Evolutionary conservation across 352 stramenopile genomes (phyloP).

Genomic region (Aphanomyces euteiches): DNA sequence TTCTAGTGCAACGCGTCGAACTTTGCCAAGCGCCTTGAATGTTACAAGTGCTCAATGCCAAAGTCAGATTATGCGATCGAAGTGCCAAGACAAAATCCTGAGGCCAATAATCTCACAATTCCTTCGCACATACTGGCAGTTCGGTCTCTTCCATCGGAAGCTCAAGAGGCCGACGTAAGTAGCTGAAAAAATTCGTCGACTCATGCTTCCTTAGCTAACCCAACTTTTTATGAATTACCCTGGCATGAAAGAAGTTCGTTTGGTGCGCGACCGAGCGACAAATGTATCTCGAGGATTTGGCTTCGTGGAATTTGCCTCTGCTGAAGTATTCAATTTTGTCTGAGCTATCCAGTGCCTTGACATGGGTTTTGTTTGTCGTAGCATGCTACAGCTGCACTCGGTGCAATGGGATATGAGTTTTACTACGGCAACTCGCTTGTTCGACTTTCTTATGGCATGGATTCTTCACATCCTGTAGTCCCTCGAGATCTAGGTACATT

Average conservation of each 20-base stretch:
- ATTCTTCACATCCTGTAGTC: constrained; percentile 26
- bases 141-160: constrained; percentile 62
- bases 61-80: constrained; percentile 42
- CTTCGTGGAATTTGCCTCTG: constrained; percentile 71
- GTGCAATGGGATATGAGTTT: constrained; percentile 35
- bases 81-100: constrained; percentile 32
- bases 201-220: constrained; percentile 48
- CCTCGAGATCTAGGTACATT: constrained; percentile 17
- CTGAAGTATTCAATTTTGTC: constrained; percentile 42
- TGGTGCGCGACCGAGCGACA: constrained; percentile 68
- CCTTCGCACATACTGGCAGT: constrained; percentile 66
- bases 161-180: constrained; percentile 68
- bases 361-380: constrained; percentile 28
- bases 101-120: constrained; percentile 8
- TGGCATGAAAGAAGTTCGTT: constrained; percentile 60
- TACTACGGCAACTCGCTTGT: constrained; percentile 42
- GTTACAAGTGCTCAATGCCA: constrained; percentile 65
- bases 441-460: constrained; percentile 58
- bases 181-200: background rate
- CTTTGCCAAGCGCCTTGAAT: constrained; percentile 55
- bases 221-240: constrained; percentile 61
- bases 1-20: constrained; percentile 72
- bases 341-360: constrained; percentile 1
- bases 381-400: constrained; percentile 40
- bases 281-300: constrained; percentile 67